Conservation (phyloP, 2,329 filamentous ascomycete genomes). For the Xylariaceae sp. region DNA sequence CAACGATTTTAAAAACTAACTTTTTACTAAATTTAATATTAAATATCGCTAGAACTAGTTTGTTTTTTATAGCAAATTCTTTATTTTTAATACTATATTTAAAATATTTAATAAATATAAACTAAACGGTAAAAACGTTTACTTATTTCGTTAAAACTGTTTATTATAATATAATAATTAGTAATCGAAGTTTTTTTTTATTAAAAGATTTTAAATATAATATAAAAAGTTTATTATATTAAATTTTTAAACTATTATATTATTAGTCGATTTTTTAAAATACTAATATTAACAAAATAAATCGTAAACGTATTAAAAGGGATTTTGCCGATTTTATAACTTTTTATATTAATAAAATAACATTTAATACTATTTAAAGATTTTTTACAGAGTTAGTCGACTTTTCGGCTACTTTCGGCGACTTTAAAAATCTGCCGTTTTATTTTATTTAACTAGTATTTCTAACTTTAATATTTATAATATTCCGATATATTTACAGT, state of each 20-base stretch:
- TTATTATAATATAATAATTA: background rate
- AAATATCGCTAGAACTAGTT: background rate
- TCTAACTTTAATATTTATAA: background rate
- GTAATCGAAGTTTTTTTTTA: background rate
- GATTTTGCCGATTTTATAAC: background rate
- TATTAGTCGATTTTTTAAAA: background rate
- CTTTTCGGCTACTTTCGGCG: too few species aligned
- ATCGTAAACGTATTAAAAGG: too few species aligned
- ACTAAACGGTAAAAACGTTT: background rate
- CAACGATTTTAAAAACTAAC: background rate
- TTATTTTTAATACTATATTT: too few species aligned
- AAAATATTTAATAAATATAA: background rate
- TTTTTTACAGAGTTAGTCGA: background rate
- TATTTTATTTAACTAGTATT: background rate
- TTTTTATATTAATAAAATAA: background rate
- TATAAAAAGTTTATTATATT: slow-evolving; percentile 1
- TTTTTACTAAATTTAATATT: background rate
- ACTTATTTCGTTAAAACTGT: background rate
- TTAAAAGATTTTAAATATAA: background rate
- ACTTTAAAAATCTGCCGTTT: background rate
- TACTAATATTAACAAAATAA: background rate
- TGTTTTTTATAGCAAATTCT: too few species aligned
- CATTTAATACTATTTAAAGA: background rate
- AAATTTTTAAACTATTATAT: background rate
- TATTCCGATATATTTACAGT: background rate